These are phyloP conservation scores for Pythium sukuiense DNA, from an alignment of 352 stramenopile genomes.

Conservation along the genomic window DNA sequence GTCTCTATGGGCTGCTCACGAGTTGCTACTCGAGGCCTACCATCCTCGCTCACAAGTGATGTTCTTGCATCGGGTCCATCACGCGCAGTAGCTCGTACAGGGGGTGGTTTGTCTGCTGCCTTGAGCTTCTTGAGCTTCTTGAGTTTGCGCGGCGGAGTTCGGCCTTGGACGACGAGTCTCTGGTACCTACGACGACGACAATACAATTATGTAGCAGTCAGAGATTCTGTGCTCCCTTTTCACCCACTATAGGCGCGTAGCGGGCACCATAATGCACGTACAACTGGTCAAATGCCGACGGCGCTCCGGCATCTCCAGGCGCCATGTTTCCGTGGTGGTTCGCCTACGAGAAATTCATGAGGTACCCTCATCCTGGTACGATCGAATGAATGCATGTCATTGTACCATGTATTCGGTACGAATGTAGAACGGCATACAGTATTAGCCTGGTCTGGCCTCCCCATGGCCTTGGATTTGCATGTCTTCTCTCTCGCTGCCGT, in stretches of 20 bases:
- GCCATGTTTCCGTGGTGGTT: not conserved
- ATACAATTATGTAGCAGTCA: no score
- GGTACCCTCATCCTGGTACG: not conserved
- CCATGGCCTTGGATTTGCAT: no score
- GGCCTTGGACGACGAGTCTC: constrained; percentile 10
- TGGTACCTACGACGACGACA: constrained; percentile 10
- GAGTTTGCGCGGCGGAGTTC: not conserved
- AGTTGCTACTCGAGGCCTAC: no score
- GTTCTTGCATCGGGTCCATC: not conserved
- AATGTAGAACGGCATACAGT: no score
- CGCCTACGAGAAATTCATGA: not conserved
- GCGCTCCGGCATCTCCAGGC: not conserved
- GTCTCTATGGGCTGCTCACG: no score
- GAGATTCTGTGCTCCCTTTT: no score
- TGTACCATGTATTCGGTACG: no score
- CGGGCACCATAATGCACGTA: not conserved
- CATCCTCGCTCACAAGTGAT: not conserved
- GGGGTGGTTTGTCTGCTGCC: not conserved
- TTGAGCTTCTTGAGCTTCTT: constrained; percentile 15
- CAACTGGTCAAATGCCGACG: constrained; percentile 17
- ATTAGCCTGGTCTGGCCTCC: no score
- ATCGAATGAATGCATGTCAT: no score
- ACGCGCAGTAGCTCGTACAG: not conserved
- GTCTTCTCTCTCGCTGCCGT: no score
- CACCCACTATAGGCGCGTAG: no score